Evolutionary conservation across 768 basidiomycete genomes (phyloP), one percentile per base, ranked within the genome.

Genomic region (Erythrobasidium yunnanense): DNA sequence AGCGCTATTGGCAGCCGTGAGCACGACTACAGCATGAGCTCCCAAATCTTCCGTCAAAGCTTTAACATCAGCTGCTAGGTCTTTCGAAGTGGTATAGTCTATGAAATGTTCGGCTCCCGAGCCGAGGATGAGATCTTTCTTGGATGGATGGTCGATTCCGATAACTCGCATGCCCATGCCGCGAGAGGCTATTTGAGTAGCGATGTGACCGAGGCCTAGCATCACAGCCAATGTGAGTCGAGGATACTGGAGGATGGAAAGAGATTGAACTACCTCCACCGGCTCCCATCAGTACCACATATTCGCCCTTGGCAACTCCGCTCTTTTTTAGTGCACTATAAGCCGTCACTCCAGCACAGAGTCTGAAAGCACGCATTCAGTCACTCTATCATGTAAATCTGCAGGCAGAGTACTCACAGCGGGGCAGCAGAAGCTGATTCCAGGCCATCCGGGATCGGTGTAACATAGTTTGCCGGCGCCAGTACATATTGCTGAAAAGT

Each of bases 81-180:
- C 81, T 70, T 83, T 81, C 8, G 79, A 80, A 71, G 82, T 77
- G 57, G 78, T 81, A 77, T 87, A 91, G 76, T 92, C 90, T 68
- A 92, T 80, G 70, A 76, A 79, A 18, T 58, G 20, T 20, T 72
- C 69, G 0, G 66, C 68, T 20, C 72, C 72, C 47, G 67, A 69
- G 1, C 7, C 4, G 1, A 35, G 35, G 13, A 65, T 29, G 17
- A 73, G 65, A 51, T 71, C 67, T 82, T 83, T 85, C 66, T 80
- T 80, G 70, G 82, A 18, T 87, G 86, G 1, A 83, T 84, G 72
- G 32, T 91, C 88, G 71, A 90, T 80, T 1, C 87, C 88, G 65
- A 90, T 82, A 6, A 90, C 87, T 25, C 84, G 83, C 51, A 87
- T 81, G 45, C 88, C 88, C 78, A 86, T 84, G 22, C 82, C 81